Base-by-base conservation (phyloP, 2,329 filamentous ascomycete species). In the Talaromyces sp. region DNA sequence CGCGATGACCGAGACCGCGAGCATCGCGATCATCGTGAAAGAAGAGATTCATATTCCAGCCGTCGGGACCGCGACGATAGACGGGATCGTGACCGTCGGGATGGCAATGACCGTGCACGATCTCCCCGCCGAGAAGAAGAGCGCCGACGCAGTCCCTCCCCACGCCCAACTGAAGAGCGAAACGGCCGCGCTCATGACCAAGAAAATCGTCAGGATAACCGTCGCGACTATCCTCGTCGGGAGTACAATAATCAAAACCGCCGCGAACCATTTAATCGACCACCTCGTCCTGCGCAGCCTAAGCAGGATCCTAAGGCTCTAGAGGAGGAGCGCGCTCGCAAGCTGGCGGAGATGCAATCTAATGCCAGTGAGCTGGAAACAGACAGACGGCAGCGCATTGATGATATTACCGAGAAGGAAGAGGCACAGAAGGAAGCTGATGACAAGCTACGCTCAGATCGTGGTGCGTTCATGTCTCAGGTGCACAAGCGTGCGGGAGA, bases 311-410 rank as follows among this genome's bases (percentile, higher is more conserved):
- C 55, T n/a, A 66, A 65, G 39, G 62, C 63, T 10, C 37, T 58
- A 14, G 67, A 70, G 24, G 68, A 69, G 55, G 70, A 72, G 39
- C 68, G 68, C 20, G 58, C 60, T 32, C 64, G 65, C 20, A 89
- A 85, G 67, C 73, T 91, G 16, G 87, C 86, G 14, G 86, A 85
- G 8, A 91, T 91, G 88, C 87, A 89, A 68, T 81, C 82, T 16
- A 86, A 85, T 24, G 88, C 88, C 4, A 80, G 79, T 1, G 83
- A 87, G 10, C 77, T 95, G 43, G 89, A 93, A 62, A 68, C 77
- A n/a, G 86, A 88, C 61, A 85, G 91, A 29, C 83, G 83, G 58
- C 80, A 82, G 54, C 83, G 90, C 20, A 76, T 95, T 9, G 82
- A 84, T 0, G 84, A 84, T 1, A 75, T 92, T 16, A 85, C 84